Evolutionary conservation across 352 stramenopile species (phyloP).

Genomic region (Globisporangium iwayamae): DNA sequence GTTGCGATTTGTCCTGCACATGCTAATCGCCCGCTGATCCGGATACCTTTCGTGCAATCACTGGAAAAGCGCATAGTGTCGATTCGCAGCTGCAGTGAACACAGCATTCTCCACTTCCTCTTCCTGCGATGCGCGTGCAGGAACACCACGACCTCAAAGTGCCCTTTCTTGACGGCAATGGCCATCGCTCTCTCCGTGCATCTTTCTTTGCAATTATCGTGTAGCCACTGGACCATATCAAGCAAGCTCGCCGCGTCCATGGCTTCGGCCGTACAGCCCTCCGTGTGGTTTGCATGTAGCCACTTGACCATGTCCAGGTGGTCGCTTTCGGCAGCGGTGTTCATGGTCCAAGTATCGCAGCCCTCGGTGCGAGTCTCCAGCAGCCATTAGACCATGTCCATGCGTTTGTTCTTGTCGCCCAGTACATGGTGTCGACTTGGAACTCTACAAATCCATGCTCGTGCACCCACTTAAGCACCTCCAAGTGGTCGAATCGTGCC

Average conservation of each 20-base stretch:
- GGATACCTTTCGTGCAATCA: too few relatives aligned
- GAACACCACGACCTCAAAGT: not conserved
- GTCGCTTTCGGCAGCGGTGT: not conserved
- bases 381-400: not conserved
- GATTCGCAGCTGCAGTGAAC: too few relatives aligned
- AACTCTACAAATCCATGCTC: too few relatives aligned
- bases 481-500: too few relatives aligned
- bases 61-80: too few relatives aligned
- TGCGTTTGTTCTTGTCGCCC: too few relatives aligned
- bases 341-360: not conserved
- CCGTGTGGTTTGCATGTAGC: not conserved
- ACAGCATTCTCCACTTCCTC: too few relatives aligned
- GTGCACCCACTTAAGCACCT: too few relatives aligned
- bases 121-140: not conserved
- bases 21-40: too few relatives aligned
- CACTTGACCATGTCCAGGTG: not conserved
- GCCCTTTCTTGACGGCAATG: not conserved
- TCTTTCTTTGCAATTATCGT: not conserved
- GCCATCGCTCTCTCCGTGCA: not conserved
- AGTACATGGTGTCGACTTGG: too few relatives aligned
- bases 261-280: not conserved
- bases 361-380: not conserved
- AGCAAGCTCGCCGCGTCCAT: not conserved
- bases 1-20: too few relatives aligned
- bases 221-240: not conserved